Base-by-base conservation (phyloP, 805 yeast genomes). In the Kuraishia capsulata region DNA sequence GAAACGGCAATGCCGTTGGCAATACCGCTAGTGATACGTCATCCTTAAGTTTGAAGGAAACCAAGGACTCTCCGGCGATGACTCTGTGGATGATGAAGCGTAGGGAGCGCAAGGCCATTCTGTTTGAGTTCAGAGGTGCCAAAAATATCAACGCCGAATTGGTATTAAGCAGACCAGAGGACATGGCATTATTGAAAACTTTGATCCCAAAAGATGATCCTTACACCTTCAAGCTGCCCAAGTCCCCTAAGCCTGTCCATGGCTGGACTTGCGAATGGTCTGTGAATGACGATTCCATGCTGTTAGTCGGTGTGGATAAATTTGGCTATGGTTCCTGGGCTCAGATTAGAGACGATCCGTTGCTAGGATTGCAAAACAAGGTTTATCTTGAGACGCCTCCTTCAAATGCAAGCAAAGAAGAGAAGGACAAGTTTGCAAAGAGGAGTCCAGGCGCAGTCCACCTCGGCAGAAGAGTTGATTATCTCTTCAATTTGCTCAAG, bases 271-370 rank as follows among this genome's bases (percentile, higher is more conserved):
- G 95, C 50, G 78, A 76, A 21, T 92, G 99, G 99, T 67, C 68
- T 3, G 67, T 70, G 11, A 75, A 69, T 24, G 95, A 92, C 54
- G 99, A 92, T 57, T 83, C 88, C 37, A 83, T 78, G 77, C 67
- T 92, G 39, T 58, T 92, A 43, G 75, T 84, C 26, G 99, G 99
- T 45, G 83, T 90, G 18, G 72, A 74, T 52, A 88, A 86, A 60
- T 89, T 89, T 59, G 99, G 99, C 0, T 89, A 87, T 57, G 97
- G 97, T 14, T 80, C 96, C 1, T 92, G 98, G 98, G 56, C 72
- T 3, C 89, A 84, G 52, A 89, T 92, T 34, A 71, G 98, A 53
- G 99, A 92, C 61, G 98, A 92, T 61, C 97, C 98, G 2, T 71
- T 86, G 38, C 68, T 92, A 42, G 89, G 88, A 9, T 66, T 92